Evolutionary conservation across 768 basidiomycete species (phyloP).

Genomic region (Termitomyces sp.): DNA sequence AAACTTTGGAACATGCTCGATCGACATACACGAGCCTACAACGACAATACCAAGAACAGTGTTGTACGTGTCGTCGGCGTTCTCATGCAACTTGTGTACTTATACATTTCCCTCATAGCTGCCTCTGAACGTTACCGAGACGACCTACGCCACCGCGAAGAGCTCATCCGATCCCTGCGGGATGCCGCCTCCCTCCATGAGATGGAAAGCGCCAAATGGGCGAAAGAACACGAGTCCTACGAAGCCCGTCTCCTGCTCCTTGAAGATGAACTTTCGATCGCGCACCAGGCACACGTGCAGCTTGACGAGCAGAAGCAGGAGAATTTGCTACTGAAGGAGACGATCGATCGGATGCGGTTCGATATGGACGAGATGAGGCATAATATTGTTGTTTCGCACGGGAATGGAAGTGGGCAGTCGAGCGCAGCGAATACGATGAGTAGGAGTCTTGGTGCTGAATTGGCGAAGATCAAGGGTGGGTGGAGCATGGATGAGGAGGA

Average conservation of each 20-base stretch:
- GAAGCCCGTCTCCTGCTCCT: slow-evolving; percentile 67
- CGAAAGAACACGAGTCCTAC: slow-evolving; percentile 60
- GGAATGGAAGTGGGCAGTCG: slow-evolving; percentile 34
- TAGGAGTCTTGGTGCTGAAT: slow-evolving; percentile 71
- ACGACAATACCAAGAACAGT: slow-evolving; percentile 87
- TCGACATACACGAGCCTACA: slow-evolving; percentile 72
- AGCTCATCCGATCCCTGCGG: slow-evolving; percentile 58
- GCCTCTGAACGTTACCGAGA: slow-evolving; percentile 77
- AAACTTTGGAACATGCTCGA: slow-evolving; percentile 68
- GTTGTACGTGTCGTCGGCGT: slow-evolving; percentile 41
- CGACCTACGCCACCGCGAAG: slow-evolving; percentile 68
- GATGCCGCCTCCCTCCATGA: slow-evolving; percentile 56
- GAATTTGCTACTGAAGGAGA: slow-evolving; percentile 90
- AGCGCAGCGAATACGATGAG: slow-evolving; percentile 57
- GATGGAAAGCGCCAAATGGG: slow-evolving; percentile 62
- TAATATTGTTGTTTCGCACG: slow-evolving; percentile 29
- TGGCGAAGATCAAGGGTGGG: slow-evolving; percentile 50
- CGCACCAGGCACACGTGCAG: slow-evolving; percentile 65
- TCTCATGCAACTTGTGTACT: background rate
- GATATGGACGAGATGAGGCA: slow-evolving; percentile 90
- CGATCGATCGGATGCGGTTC: slow-evolving; percentile 90
- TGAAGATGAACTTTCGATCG: slow-evolving; percentile 65
- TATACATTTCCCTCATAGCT: slow-evolving; percentile 31
- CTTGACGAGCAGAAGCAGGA: slow-evolving; percentile 94
- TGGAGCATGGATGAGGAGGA: slow-evolving; percentile 35